These are phyloP conservation scores for Curvularia eragrostidis DNA, from an alignment of 2,329 filamentous ascomycete genomes.

Conservation along the genomic window DNA sequence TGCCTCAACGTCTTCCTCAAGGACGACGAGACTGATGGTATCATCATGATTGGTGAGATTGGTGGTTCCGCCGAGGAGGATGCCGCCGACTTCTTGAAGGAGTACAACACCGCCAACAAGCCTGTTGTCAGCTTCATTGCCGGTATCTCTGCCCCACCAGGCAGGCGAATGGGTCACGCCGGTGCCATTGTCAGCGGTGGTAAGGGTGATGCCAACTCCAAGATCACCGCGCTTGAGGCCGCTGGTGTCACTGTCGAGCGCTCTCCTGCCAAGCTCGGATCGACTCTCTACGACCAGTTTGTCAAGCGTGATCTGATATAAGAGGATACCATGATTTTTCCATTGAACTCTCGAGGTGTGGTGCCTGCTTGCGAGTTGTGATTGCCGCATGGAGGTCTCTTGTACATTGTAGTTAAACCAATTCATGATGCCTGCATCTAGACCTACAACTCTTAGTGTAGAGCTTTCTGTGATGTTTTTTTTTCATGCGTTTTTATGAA, in stretches of 20 bases:
- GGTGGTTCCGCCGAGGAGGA: constrained; percentile 98
- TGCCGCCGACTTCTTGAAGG: constrained; percentile 92
- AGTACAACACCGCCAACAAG: constrained; percentile 91
- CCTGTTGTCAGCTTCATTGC: constrained; percentile 98
- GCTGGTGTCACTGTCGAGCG: constrained; percentile 97
- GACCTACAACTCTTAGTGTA: neutral
- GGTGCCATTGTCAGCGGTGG: constrained; percentile 97
- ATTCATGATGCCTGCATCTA: constrained; percentile 21
- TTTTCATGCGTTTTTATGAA: neutral
- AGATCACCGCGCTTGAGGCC: constrained; percentile 91
- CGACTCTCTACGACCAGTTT: constrained; percentile 93
- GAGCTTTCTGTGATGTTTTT: neutral
- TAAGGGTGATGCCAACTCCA: constrained; percentile 97
- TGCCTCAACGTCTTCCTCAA: constrained; percentile 96
- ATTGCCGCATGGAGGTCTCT: constrained; percentile 31
- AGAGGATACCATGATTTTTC: constrained; percentile 36
- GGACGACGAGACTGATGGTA: constrained; percentile 95
- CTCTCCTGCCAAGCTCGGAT: constrained; percentile 79
- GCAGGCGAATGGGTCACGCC: constrained; percentile 97
- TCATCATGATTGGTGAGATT: constrained; percentile 99
- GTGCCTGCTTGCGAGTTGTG: constrained; percentile 28
- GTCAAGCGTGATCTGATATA: constrained; percentile 95
- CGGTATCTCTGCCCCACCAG: constrained; percentile 95
- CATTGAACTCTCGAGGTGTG: constrained; percentile 25
- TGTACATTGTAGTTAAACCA: constrained; percentile 49